Base-by-base conservation (phyloP, 768 basidiomycete genomes). In the Boletus rufocinnamomeus region DNA sequence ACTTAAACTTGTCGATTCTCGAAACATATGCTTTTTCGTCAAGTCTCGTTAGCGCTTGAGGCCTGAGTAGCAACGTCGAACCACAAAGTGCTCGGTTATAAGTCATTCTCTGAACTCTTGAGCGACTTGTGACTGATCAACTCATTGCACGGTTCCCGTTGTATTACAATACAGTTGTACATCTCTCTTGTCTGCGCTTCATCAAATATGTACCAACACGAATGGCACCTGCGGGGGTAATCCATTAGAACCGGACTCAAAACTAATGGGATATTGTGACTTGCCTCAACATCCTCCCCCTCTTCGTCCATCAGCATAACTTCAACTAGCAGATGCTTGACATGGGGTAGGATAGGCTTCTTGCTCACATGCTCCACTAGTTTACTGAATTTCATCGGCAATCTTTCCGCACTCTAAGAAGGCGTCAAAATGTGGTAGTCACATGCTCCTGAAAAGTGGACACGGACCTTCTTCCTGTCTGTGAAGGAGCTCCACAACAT, bases 401-500 rank as follows among this genome's bases (percentile, higher is more conserved):
- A 72, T 52, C 95, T 82, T 70, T 96, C 95, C 47, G 93, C 86
- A 66, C 89, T 89, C 94, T 96, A 59, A 58, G 16, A 44, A 47
- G 48, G n/a, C 19, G 48, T 71, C 46, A 60, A 35, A 54, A 50
- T 28, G 47, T 41, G 57, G 28, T 23, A 23, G 27, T 52, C 21
- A 30, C 34, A 27, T 35, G 3, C 10, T 44, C 49, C 28, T 38
- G 51, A 54, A 34, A 50, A 38, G 3, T 37, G 8, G 32, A 46
- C 27, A 54, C 59, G 40, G 43, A 91, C 95, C 89, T 98, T 98
- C 80, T 93, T 93, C 78, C 88, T 91, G 54, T 87, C 89, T 52
- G 93, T 82, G 74, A 96, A 99, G 35, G 91, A 87, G 60, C 92
- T 95, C 94, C 95, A 98, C 34, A 98, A 79, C 95, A 98, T 96